phyloP scores from a whole-genome alignment of 257 asterid species.

The Penstemon barbatus region DNA sequence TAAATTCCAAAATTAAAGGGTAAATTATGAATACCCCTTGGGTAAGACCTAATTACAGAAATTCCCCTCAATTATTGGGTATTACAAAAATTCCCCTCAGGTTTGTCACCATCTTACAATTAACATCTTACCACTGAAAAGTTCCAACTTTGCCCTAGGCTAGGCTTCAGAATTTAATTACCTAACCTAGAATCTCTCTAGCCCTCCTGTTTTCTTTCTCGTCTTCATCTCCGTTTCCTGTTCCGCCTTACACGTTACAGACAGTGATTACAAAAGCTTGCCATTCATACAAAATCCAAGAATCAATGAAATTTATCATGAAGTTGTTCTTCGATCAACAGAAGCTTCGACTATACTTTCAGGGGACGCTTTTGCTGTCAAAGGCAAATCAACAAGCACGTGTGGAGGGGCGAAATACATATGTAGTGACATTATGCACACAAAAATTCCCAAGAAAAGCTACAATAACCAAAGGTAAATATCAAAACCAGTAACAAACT shows the following conservation, averaged over 20 bases:
- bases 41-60: no score
- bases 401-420: constrained; percentile 94
- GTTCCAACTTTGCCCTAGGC: no score
- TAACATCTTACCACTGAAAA: no score
- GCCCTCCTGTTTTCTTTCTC: neutral
- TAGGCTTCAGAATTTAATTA: neutral
- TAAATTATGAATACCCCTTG: no score
- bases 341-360: constrained; percentile 57
- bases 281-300: constrained; percentile 17
- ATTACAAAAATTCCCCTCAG: no score
- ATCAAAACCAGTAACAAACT: neutral
- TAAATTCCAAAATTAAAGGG: no score
- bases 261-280: neutral
- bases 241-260: constrained; percentile 30
- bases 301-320: constrained; percentile 34
- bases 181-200: constrained; percentile 16
- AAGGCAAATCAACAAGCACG: constrained; percentile 73
- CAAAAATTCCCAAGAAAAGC: constrained; percentile 83
- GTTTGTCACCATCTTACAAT: no score
- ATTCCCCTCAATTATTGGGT: no score
- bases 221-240: constrained; percentile 21
- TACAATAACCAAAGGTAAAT: constrained; percentile 35
- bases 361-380: constrained; percentile 52
- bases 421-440: constrained; percentile 98
- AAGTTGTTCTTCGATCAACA: constrained; percentile 60